Evolutionary conservation across 140 eudicot species (phyloP).

Genomic region (Ambrosia hybrid): DNA sequence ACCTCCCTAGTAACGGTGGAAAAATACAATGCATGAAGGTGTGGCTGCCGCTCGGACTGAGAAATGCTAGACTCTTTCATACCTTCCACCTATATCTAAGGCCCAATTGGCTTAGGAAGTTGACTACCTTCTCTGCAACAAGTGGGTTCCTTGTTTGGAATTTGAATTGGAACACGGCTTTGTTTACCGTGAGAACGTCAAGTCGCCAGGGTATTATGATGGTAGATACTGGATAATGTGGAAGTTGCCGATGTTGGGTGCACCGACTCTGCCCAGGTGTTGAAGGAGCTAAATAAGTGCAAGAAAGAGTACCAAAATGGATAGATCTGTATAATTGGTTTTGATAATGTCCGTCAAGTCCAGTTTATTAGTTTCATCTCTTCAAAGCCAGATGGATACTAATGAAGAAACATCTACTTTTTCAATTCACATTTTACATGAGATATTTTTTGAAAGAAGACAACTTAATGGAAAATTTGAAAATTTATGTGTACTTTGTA

Average conservation of each 20-base stretch:
- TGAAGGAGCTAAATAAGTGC: conserved; percentile 41
- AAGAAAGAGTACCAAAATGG: conserved; percentile 52
- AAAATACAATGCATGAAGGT: conserved; percentile 65
- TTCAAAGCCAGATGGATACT: conserved; percentile 49
- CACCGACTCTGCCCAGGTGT: conserved; percentile 54
- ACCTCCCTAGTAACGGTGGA: conserved; percentile 58
- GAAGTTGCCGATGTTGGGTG: conserved; percentile 49
- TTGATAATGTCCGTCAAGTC: conserved; percentile 79
- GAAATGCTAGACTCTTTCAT: conserved; percentile 68
- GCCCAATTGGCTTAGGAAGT: conserved; percentile 46
- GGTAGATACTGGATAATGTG: conserved; percentile 57
- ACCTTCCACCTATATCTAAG: conserved; percentile 47
- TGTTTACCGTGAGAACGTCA: conserved; percentile 68
- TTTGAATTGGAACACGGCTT: conserved; percentile 55
- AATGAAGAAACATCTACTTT: neutral
- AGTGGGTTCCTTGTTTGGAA: conserved; percentile 83
- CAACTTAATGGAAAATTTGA: too few relatives aligned
- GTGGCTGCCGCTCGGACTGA: conserved; percentile 57
- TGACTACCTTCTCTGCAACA: conserved; percentile 58
- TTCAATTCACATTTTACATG: too few relatives aligned
- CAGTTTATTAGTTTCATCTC: conserved; percentile 82
- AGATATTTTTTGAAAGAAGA: too few relatives aligned
- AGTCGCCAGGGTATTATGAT: conserved; percentile 72
- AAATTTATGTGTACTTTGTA: too few relatives aligned
- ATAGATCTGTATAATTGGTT: conserved; percentile 65